These are phyloP conservation scores for Penstemon eatonii DNA, from an alignment of 257 asterid genomes.

Conservation along the genomic window DNA sequence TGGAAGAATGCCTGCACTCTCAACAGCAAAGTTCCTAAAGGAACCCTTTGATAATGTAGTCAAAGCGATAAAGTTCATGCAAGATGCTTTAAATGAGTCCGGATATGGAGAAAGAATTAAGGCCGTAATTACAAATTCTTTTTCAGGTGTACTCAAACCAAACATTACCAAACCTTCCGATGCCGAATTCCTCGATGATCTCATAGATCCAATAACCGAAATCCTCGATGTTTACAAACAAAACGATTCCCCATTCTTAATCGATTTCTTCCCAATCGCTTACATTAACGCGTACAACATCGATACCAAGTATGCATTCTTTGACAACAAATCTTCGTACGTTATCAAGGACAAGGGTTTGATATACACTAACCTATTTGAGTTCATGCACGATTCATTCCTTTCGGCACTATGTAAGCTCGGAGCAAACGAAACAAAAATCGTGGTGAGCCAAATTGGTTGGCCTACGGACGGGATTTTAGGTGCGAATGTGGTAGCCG, in stretches of 20 bases:
- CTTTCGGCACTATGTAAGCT: constrained; percentile 41
- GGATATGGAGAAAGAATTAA: background rate
- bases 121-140: constrained; percentile 32
- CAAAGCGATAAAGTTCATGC: background rate
- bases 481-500: constrained; percentile 30
- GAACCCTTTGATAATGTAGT: background rate
- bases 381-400: constrained; percentile 41
- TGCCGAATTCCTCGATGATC: constrained; percentile 39
- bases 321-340: constrained; percentile 35
- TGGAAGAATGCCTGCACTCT: background rate
- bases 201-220: constrained; percentile 31
- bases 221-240: constrained; percentile 7
- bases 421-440: constrained; percentile 30
- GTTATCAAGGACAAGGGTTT: constrained; percentile 17
- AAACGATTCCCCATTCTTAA: constrained; percentile 37
- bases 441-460: constrained; percentile 51
- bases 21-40: background rate
- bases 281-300: constrained; percentile 20
- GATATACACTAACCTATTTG: constrained; percentile 44
- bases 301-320: constrained; percentile 31
- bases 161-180: constrained; percentile 33
- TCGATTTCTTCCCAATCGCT: constrained; percentile 39
- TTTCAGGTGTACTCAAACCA: constrained; percentile 21
- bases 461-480: constrained; percentile 65
- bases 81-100: background rate